These are phyloP conservation scores for Miscanthus lutarioriparius DNA, from an alignment of 176 grass and related monocot genomes.

Conservation along the genomic window DNA sequence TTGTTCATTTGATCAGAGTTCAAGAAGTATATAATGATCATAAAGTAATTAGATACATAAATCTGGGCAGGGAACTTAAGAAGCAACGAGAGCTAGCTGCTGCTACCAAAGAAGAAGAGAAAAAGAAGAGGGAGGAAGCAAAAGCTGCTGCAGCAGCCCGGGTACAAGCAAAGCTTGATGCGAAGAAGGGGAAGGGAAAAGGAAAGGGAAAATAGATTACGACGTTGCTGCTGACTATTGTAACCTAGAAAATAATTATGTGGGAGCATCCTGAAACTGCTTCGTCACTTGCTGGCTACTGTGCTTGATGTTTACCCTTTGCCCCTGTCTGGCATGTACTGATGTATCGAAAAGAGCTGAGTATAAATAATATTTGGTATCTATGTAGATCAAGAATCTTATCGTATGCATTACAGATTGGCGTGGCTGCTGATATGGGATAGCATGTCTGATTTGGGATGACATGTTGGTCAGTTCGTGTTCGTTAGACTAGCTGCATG, in stretches of 20 bases:
- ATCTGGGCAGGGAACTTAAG: conserved; percentile 74
- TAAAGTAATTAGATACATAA: background rate
- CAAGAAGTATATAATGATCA: background rate
- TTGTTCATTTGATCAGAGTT: background rate
- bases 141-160: conserved; percentile 78
- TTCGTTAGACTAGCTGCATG: background rate
- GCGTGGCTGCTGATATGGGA: background rate
- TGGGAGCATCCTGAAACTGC: background rate
- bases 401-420: background rate
- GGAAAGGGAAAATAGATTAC: conserved; percentile 62
- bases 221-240: background rate
- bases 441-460: background rate
- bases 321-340: background rate
- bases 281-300: conserved; percentile 10
- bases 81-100: conserved; percentile 74
- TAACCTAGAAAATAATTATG: conserved; percentile 50
- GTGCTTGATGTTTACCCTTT: background rate
- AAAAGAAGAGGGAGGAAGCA: conserved; percentile 94
- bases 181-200: conserved; percentile 91
- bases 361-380: background rate
- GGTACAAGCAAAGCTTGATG: conserved; percentile 93
- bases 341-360: background rate
- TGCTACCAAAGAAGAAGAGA: conserved; percentile 88
- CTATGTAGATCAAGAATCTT: background rate
- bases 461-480: background rate